Evolutionary conservation across 108 stramenopile species (phyloP).

Genomic region (Pseudonitzschia pungens): DNA sequence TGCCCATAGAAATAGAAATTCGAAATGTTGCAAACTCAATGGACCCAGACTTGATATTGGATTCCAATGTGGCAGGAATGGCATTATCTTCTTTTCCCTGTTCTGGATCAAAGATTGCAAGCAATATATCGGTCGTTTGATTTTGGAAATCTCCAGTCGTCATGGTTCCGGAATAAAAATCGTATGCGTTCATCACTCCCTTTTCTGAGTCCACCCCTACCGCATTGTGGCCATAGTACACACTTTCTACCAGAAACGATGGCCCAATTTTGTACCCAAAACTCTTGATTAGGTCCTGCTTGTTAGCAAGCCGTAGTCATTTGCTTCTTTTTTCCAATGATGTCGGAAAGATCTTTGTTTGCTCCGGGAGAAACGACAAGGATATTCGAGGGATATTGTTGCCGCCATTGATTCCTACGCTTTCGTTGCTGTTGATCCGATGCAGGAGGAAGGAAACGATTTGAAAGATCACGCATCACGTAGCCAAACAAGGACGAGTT

Average conservation of each 20-base stretch:
- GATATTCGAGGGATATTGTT: neutral
- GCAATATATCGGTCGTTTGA: neutral
- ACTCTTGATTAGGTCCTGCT: neutral
- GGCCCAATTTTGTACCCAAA: neutral
- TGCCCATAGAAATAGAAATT: neutral
- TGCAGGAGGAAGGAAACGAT: constrained; percentile 13
- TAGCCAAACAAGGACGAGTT: constrained; percentile 18
- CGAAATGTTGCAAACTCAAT: constrained; percentile 4
- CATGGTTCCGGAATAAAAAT: neutral
- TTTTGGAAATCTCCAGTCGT: neutral
- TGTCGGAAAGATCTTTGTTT: neutral
- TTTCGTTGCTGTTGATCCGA: neutral
- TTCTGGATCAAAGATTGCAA: neutral
- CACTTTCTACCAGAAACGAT: neutral
- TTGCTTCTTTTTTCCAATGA: neutral
- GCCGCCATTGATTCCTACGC: neutral
- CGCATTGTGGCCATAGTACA: neutral
- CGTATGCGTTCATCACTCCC: neutral
- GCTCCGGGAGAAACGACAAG: constrained; percentile 2
- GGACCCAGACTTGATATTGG: neutral
- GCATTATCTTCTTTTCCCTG: neutral
- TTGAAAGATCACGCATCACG: constrained; percentile 21
- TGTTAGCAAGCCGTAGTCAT: neutral
- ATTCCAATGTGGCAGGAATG: neutral
- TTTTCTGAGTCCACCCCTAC: neutral